A percentile compares a stretch with the other conserved stretches of the same genome.
These are phyloP conservation scores for Podila horticola DNA, from an alignment of 192 early-diverging fungal species.

Conservation along the genomic window DNA sequence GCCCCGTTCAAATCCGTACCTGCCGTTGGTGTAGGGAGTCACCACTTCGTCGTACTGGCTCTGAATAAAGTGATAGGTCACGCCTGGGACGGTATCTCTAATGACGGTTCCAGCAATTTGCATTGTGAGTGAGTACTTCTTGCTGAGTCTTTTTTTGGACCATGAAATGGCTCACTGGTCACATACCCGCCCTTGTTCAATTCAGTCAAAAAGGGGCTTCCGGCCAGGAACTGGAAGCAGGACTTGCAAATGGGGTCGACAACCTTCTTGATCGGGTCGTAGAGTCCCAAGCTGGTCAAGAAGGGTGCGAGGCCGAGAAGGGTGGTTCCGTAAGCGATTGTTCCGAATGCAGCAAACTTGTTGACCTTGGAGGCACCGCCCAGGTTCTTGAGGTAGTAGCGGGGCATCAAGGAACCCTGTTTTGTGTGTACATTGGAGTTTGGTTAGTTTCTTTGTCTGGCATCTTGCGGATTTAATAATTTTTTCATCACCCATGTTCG, in stretches of 20 bases:
- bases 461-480: no score
- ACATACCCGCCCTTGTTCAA: conserved; percentile 28
- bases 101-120: no score
- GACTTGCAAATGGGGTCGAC: conserved; percentile 39
- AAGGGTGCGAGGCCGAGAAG: neutral
- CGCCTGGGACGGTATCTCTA: no score
- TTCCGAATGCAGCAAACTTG: conserved; percentile 38
- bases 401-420: conserved; percentile 37
- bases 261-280: conserved; percentile 23
- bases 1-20: no score
- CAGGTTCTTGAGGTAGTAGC: conserved; percentile 37
- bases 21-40: conserved; percentile 33
- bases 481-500: neutral
- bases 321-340: conserved; percentile 23
- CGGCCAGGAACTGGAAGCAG: conserved; percentile 43
- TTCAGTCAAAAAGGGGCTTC: conserved; percentile 12
- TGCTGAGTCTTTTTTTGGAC: no score
- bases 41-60: conserved; percentile 35
- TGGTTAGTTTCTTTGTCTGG: no score
- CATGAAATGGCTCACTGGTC: no score
- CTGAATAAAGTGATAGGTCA: conserved; percentile 10
- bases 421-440: no score
- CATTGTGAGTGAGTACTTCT: no score
- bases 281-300: neutral
- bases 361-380: conserved; percentile 35